Evolutionary conservation across 1,284 basidiomycete species (phyloP).

Genomic region (Ceratobasidium sp.): DNA sequence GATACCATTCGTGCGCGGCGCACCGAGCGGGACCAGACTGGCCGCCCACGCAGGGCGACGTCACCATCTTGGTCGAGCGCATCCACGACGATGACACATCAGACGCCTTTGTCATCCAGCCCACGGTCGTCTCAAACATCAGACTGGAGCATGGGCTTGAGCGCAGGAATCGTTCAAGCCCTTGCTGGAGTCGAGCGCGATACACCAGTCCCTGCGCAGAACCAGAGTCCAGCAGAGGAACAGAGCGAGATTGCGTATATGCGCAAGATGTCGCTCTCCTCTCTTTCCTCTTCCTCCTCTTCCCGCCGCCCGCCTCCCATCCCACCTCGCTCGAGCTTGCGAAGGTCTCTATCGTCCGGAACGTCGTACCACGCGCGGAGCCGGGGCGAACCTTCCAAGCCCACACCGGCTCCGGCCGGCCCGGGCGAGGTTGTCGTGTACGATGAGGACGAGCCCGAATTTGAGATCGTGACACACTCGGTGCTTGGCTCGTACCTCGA

Average conservation of each 20-base stretch:
- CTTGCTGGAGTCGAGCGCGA: background rate
- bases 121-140: constrained; percentile 37
- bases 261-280: constrained; percentile 39
- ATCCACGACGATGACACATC: constrained; percentile 7
- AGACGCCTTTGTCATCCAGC: constrained; percentile 8
- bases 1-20: constrained; percentile 7
- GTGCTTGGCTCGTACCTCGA: constrained; percentile 25
- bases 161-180: constrained; percentile 13
- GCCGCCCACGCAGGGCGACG: constrained; percentile 14
- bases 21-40: background rate
- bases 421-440: constrained; percentile 21
- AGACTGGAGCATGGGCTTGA: constrained; percentile 33
- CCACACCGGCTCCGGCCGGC: background rate
- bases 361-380: background rate
- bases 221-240: background rate
- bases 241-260: constrained; percentile 25
- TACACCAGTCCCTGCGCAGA: background rate
- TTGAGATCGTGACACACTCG: constrained; percentile 34
- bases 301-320: constrained; percentile 19
- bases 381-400: constrained; percentile 2
- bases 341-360: constrained; percentile 10
- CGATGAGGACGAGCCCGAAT: constrained; percentile 35
- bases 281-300: constrained; percentile 27
- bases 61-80: constrained; percentile 33
- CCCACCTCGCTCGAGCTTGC: constrained; percentile 34